Evolutionary conservation across 1,284 basidiomycete species (phyloP).

Genomic region (Cystobasidiaceae sp.): DNA sequence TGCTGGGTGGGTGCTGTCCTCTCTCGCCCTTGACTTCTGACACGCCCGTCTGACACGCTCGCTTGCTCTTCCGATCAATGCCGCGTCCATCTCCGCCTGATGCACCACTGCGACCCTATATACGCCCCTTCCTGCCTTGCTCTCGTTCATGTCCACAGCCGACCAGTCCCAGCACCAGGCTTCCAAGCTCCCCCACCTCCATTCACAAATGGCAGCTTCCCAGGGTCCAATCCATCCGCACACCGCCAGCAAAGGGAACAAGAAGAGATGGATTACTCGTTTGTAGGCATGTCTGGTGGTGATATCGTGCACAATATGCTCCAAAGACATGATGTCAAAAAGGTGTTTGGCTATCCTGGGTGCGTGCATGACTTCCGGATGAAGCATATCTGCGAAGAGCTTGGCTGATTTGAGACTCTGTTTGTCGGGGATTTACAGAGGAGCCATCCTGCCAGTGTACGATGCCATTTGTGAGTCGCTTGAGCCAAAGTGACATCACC

Average conservation of each 20-base stretch:
- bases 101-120: too few relatives aligned
- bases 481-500: too few relatives aligned
- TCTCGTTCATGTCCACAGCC: constrained; percentile 23
- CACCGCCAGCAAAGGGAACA: background rate
- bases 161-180: constrained; percentile 24
- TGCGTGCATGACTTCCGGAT: too few relatives aligned
- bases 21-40: too few relatives aligned
- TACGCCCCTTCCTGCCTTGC: too few relatives aligned
- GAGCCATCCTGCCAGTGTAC: constrained; percentile 92
- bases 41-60: too few relatives aligned
- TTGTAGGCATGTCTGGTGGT: constrained; percentile 90
- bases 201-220: background rate
- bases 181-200: constrained; percentile 31
- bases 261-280: constrained; percentile 50
- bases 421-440: constrained; percentile 1
- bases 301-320: constrained; percentile 99
- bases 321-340: constrained; percentile 91
- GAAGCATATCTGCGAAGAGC: too few relatives aligned
- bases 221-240: constrained; percentile 20
- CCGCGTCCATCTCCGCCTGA: too few relatives aligned
- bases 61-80: too few relatives aligned
- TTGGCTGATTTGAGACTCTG: too few relatives aligned
- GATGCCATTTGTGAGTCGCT: constrained; percentile 88
- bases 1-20: constrained; percentile 1
- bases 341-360: constrained; percentile 96